Evolutionary conservation across 192 early-diverging fungal species (phyloP).

Genomic region (Phlyctochytrium arcticum): DNA sequence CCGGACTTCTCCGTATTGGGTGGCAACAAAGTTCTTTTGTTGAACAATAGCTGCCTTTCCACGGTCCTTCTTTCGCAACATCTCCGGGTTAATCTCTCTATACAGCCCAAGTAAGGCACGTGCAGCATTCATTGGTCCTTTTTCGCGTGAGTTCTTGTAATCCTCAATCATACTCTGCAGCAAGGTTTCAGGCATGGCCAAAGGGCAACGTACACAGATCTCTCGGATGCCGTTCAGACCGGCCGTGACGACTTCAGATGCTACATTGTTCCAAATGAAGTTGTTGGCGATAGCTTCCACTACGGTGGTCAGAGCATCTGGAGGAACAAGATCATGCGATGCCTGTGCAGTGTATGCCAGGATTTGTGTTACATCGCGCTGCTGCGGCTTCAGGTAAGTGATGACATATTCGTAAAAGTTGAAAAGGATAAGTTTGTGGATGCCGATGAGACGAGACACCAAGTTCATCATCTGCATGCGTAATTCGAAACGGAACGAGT

Average conservation of each 20-base stretch:
- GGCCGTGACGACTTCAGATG: constrained; percentile 92
- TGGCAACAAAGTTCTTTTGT: constrained; percentile 59
- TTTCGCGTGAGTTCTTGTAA: constrained; percentile 91
- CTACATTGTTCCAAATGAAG: constrained; percentile 90
- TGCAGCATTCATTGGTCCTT: constrained; percentile 87
- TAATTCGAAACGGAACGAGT: constrained; percentile 79
- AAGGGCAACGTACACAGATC: constrained; percentile 79
- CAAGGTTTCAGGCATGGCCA: constrained; percentile 77
- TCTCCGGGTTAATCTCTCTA: constrained; percentile 91
- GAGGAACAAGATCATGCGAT: constrained; percentile 90
- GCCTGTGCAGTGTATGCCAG: constrained; percentile 87
- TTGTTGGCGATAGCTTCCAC: constrained; percentile 91
- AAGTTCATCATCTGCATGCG: constrained; percentile 91
- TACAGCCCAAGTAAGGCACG: constrained; percentile 87
- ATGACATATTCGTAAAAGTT: constrained; percentile 91
- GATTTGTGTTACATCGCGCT: constrained; percentile 89
- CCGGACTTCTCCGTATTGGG: constrained; percentile 69
- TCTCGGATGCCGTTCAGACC: constrained; percentile 75
- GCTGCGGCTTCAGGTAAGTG: constrained; percentile 93
- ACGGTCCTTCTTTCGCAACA: constrained; percentile 89
- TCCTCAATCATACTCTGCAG: constrained; percentile 83
- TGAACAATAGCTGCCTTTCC: constrained; percentile 79
- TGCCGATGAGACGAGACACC: constrained; percentile 88
- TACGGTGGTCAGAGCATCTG: constrained; percentile 83
- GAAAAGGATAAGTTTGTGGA: constrained; percentile 88